phyloP scores from a whole-genome alignment of 441 rosid species.

The Brassica hybrid region DNA sequence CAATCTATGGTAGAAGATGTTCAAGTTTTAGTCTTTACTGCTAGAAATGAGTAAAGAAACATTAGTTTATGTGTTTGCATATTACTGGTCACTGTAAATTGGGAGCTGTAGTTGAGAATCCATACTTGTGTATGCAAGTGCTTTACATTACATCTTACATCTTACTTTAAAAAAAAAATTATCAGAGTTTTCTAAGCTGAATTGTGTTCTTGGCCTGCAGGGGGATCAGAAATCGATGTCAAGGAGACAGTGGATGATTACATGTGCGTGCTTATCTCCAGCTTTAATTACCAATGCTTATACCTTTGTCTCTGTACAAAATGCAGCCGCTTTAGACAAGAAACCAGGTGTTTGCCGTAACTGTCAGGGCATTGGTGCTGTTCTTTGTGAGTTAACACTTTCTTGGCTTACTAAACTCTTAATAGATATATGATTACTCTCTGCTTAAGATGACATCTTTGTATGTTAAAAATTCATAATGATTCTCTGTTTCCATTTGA shows the following conservation, averaged over 20 bases:
- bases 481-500: conserved; percentile 9
- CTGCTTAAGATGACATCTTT: not conserved
- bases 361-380: conserved; percentile 81
- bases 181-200: not conserved
- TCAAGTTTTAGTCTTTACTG: conserved; percentile 3
- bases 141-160: not conserved
- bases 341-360: conserved; percentile 80
- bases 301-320: conserved; percentile 51
- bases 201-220: conserved; percentile 43
- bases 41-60: not conserved
- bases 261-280: conserved; percentile 68
- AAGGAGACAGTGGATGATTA: conserved; percentile 73
- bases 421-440: not conserved
- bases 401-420: not conserved
- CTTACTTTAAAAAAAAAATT: not conserved
- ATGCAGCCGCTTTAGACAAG: conserved; percentile 57
- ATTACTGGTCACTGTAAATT: not conserved
- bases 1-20: not conserved
- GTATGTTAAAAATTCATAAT: not conserved
- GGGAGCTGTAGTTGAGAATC: conserved; percentile 1
- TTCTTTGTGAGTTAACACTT: conserved; percentile 68
- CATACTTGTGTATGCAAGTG: not conserved
- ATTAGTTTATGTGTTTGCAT: not conserved
- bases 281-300: conserved; percentile 54
- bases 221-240: conserved; percentile 51